A percentile compares a stretch with the other conserved stretches of the same genome.
These are phyloP conservation scores for Phytophthora cryptogea DNA, from an alignment of 352 stramenopile genomes.

Conservation along the genomic window DNA sequence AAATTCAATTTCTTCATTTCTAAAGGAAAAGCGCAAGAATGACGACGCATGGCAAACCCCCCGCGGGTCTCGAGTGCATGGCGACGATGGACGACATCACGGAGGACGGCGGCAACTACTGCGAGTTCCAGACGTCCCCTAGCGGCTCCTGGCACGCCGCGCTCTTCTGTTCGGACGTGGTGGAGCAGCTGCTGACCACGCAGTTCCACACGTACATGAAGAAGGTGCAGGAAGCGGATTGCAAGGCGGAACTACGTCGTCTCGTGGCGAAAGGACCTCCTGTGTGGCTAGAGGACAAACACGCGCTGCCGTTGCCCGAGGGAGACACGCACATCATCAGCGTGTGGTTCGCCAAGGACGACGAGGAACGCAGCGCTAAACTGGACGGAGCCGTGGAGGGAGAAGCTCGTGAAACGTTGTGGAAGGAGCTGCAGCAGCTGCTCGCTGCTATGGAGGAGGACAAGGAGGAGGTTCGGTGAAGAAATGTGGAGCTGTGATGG, in stretches of 20 bases:
- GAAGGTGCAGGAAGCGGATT: slow-evolving; percentile 93
- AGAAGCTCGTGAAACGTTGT: slow-evolving; percentile 76
- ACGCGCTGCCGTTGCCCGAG: slow-evolving; percentile 87
- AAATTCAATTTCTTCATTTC: no score
- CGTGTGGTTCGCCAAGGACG: slow-evolving; percentile 91
- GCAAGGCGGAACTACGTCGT: slow-evolving; percentile 93
- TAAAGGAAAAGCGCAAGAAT: slow-evolving; percentile 6
- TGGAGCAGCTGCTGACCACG: slow-evolving; percentile 83
- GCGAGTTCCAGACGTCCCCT: slow-evolving; percentile 92
- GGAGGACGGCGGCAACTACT: slow-evolving; percentile 86
- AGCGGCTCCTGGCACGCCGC: slow-evolving; percentile 89
- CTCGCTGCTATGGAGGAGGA: slow-evolving; percentile 83
- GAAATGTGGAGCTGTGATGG: neutral
- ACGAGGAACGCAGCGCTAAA: slow-evolving; percentile 85
- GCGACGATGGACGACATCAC: slow-evolving; percentile 97
- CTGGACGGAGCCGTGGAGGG: slow-evolving; percentile 89
- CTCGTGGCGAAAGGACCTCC: slow-evolving; percentile 90
- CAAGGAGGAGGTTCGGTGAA: slow-evolving; percentile 71
- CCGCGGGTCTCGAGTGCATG: slow-evolving; percentile 90
- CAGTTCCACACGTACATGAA: slow-evolving; percentile 95
- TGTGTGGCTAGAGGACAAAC: slow-evolving; percentile 93
- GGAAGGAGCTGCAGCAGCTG: slow-evolving; percentile 70
- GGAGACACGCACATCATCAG: slow-evolving; percentile 89
- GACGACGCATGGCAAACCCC: slow-evolving; percentile 74
- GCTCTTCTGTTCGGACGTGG: slow-evolving; percentile 73